Conservation (phyloP, 2,329 filamentous ascomycete species). For the Xylaria sp. region DNA sequence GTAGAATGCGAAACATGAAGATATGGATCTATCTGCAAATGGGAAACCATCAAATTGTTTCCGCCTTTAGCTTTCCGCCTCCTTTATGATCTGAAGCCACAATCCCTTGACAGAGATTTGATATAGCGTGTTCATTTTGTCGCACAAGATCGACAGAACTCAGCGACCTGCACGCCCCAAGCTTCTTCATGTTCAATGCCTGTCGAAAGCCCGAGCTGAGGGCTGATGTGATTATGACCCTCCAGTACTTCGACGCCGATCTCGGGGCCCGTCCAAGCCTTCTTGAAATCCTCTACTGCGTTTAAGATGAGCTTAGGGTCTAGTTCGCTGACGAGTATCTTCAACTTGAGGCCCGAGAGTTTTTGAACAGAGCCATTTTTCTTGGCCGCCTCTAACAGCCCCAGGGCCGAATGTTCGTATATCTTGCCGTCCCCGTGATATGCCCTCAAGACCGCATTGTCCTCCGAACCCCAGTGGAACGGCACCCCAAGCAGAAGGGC, state of each 20-base stretch:
- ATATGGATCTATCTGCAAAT: not conserved
- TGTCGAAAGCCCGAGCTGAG: constrained; percentile 30
- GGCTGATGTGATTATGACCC: constrained; percentile 38
- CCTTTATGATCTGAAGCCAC: not conserved
- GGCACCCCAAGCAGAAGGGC: constrained; percentile 30
- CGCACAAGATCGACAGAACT: constrained; percentile 26
- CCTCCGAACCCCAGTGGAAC: constrained; percentile 28
- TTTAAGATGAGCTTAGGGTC: constrained; percentile 31
- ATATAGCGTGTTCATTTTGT: constrained; percentile 1
- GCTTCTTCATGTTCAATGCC: constrained; percentile 36
- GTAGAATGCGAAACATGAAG: not conserved
- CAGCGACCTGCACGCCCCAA: constrained; percentile 34
- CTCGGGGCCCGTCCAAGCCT: constrained; percentile 24
- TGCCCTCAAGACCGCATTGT: constrained; percentile 23
- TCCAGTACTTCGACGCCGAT: constrained; percentile 26
- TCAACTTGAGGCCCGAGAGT: constrained; percentile 26
- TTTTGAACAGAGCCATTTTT: constrained; percentile 14
- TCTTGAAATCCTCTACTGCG: constrained; percentile 27
- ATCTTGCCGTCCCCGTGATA: constrained; percentile 33
- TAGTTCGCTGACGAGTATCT: constrained; percentile 32
- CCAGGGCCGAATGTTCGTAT: constrained; percentile 26
- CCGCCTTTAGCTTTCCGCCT: not conserved
- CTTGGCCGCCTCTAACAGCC: constrained; percentile 25
- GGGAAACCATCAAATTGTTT: not conserved
- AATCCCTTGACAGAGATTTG: not conserved